Evolutionary conservation across 2,329 filamentous ascomycete genomes (phyloP), one percentile per base, ranked within the genome.

Genomic region (Dothistroma septosporum): DNA sequence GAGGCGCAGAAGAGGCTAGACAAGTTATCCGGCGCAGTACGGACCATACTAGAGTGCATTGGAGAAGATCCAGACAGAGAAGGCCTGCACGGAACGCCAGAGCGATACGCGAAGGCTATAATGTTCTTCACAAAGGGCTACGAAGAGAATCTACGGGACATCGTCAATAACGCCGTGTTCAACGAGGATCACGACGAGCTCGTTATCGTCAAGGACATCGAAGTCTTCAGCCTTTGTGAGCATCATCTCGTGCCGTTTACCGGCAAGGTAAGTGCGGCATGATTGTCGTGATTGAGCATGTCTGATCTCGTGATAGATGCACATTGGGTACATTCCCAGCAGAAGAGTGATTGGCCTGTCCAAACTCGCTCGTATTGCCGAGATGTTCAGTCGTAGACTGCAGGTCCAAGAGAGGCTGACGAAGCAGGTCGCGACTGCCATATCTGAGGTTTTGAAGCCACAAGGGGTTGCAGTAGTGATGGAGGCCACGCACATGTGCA

Each of bases 181-280:
- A 89, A 96, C 71, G 94, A 97, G 75, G 91, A 93, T 64, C 93
- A 97, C 73, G 94, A 96, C 72, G 94, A 99, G 77, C 85, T 99
- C 79, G 92, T 99, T 32, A 96, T 97, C 70, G 91, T 99, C 61
- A 96, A 96, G 78, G 92, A 97, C 72, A 97, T 99, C 71, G 92
- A 97, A 74, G 85, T 97, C 12, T 96, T 92, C 76, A 93, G 89
- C 65, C 81, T 97, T 48, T 99, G 94, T 80, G 94, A 99, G 79
- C 94, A 99, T 75, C 94, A 99, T 74, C 83, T 99, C 74, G 93
- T 99, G 8, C 94, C 94, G 0, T 99, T 99, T 72, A 93, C 85
- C 2, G 94, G 94, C 70, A 97, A 96, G 85, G 91, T 92, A 22
- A 80, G 52, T 12, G 19, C 16, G 31, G 32, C 7, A 49, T 12